Percentiles rank a stretch among this genome's conserved stretches.
Evolutionary conservation across 2,329 filamentous ascomycete species (phyloP).

Genomic region (Ophiostoma piceae): DNA sequence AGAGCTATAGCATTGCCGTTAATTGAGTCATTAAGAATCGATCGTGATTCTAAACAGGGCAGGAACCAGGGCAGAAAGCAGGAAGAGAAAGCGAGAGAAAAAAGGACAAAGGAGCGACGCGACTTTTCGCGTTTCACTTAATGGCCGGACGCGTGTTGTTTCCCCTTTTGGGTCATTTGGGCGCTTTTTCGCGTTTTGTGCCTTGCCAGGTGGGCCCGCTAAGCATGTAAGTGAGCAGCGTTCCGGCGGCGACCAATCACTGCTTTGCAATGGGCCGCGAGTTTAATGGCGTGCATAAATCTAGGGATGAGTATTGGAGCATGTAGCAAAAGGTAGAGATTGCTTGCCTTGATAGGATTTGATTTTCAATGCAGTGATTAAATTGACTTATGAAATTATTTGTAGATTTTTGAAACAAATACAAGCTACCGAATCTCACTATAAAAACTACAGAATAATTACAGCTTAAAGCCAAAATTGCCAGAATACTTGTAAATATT

Average conservation of each 20-base stretch:
- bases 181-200: conserved; percentile 7
- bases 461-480: no score
- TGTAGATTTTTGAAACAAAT: no score
- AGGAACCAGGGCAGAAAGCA: not conserved
- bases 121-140: conserved; percentile 16
- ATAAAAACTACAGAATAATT: no score
- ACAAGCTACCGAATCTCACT: no score
- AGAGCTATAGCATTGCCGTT: not conserved
- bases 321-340: not conserved
- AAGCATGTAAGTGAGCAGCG: conserved; percentile 10
- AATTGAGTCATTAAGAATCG: not conserved
- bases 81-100: not conserved
- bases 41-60: not conserved
- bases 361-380: no score
- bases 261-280: not conserved
- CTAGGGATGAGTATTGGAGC: not conserved
- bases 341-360: no score
- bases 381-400: no score
- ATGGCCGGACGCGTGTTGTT: not conserved
- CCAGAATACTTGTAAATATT: no score
- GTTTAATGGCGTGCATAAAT: conserved; percentile 6
- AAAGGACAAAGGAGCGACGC: not conserved
- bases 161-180: not conserved
- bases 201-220: not conserved
- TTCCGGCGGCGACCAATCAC: not conserved